Base-by-base conservation (phyloP, 2,329 filamentous ascomycete species). In the Colletotrichum spaethianum region DNA sequence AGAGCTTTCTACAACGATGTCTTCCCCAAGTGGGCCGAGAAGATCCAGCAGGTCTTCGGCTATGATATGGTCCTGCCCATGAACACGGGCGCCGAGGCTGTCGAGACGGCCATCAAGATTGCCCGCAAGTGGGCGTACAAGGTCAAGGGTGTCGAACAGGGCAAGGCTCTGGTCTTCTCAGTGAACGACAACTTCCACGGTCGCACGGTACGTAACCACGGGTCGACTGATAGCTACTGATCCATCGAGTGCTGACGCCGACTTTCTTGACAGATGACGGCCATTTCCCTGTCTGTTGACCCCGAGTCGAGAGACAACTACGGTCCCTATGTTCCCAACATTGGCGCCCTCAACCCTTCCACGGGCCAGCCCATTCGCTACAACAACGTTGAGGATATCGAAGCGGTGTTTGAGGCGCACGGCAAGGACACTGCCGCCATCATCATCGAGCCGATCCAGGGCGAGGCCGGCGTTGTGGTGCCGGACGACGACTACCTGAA, bases 111-210 rank as follows among this genome's bases (percentile, higher is more conserved):
- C 16, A 92, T 98, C 85, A 98, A 98, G 88, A 92, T 98, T 83
- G 96, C 96, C 71, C 90, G 96, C 76, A 98, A 98, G 85, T 98
- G 96, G 96, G 95, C 95, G 6, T 98, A 98, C 88, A 98, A 98
- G 86, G 91, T 94, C 81, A 98, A 98, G 89, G 92, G 92, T 28
- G 96, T 98, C 74, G 92, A 94, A 7, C 87, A 94, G 81, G 92
- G 93, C 80, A 91, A 96, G 86, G 96, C 96, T 11, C 83, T 96
- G 75, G 90, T 98, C 46, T 93, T 98, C 81, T 92, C 92, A 76
- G 95, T 93, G 46, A 86, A 92, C 64, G 94, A 98, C 84, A 98
- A 98, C 87, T 99, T 98, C 86, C 96, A 99, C 84, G 96, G 96
- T 76, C 90, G 96, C 78, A 98, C 96, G 68, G 94, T 96, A 88